Conservation (phyloP, 2,329 filamentous ascomycete species). For the Sclerotinia subarctica region DNA sequence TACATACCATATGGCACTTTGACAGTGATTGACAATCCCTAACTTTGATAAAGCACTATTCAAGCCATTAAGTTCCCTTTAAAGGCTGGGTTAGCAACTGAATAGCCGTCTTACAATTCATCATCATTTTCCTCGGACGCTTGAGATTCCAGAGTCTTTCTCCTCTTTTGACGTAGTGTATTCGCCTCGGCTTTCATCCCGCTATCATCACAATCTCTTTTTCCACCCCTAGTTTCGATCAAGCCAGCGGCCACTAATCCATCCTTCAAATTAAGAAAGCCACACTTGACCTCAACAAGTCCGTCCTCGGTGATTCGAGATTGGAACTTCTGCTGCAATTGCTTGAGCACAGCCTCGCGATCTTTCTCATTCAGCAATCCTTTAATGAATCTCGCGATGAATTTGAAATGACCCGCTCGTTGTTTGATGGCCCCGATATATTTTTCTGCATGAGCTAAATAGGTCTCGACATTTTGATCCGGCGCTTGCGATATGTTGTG, state of each 20-base stretch:
- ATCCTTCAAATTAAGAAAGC: conserved; percentile 4
- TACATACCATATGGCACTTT: background rate
- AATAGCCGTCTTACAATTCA: background rate
- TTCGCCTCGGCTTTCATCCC: background rate
- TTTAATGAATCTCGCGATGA: conserved; percentile 11
- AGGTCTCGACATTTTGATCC: background rate
- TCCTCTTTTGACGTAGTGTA: background rate
- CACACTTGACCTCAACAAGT: conserved; percentile 9
- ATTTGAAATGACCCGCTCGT: background rate
- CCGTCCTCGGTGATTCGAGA: conserved; percentile 13
- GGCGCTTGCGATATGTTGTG: conserved; percentile 6
- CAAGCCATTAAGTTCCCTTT: background rate
- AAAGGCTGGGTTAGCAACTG: background rate
- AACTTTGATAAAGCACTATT: background rate
- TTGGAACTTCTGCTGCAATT: background rate
- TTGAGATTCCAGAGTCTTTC: background rate
- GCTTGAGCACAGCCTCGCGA: background rate
- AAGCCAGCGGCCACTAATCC: background rate
- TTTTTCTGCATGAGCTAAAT: background rate
- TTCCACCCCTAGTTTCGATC: background rate
- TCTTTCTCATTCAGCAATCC: background rate
- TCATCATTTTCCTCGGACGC: background rate
- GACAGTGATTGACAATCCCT: background rate
- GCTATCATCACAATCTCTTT: background rate
- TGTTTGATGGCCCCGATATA: background rate